Conservation (phyloP, 345 rosid genomes). For the Rhodamnia argentea region DNA sequence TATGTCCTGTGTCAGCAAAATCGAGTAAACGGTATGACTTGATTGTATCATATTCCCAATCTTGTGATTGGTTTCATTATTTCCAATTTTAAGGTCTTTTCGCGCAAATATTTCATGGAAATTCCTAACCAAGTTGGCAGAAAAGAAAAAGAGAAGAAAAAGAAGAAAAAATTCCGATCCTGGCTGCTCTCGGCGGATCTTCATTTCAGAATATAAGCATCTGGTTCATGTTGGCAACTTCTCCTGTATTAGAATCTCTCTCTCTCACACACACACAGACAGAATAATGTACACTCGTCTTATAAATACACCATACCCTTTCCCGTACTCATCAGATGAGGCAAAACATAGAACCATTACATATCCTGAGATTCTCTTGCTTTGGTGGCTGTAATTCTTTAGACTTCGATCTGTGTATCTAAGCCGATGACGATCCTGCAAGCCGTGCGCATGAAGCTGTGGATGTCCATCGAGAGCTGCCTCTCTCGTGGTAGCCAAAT, state of each 20-base stretch:
- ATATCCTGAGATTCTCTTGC: background rate
- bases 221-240: background rate
- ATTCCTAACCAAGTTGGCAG: background rate
- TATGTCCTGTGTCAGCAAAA: background rate
- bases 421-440: background rate
- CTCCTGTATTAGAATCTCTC: background rate
- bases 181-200: background rate
- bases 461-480: background rate
- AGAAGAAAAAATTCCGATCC: background rate
- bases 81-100: background rate
- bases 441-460: background rate
- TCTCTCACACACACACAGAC: background rate
- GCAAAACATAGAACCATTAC: background rate
- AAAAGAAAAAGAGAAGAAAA: background rate
- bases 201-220: background rate
- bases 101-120: fast-evolving
- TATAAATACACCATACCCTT: background rate
- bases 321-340: background rate
- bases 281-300: background rate
- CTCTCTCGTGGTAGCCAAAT: slow-evolving; percentile 8
- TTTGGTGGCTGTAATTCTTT: background rate
- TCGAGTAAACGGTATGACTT: background rate
- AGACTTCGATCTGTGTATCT: background rate
- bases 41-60: background rate
- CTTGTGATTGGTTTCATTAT: background rate